Evolutionary conservation across 2,329 filamentous ascomycete genomes (phyloP), one percentile per base, ranked within the genome.

Genomic region (Fusarium neocosmosporiellum): DNA sequence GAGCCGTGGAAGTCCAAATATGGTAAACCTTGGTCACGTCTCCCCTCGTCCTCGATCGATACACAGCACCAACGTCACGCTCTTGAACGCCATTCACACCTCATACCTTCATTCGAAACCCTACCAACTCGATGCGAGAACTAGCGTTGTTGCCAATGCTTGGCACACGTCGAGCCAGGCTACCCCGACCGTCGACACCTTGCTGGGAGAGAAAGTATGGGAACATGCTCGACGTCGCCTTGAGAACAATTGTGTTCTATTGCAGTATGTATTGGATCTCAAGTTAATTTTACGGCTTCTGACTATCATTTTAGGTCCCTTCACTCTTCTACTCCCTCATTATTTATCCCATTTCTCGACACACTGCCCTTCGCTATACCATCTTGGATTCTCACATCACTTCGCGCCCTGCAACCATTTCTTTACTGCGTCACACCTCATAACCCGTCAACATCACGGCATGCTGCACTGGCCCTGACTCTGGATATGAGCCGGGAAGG

Each of bases 171-270:
- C 94, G 20, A 88, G 90, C 33, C 93, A 93, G 74, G 85, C 88
- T 22, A 90, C 92, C 36, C 87, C 89, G 3, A 95, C 93, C 7
- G 90, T 98, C 46, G 96, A 99, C 82, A 84, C 89, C 36, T 89
- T 93, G 27, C 84, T 99, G 59, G 93, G 94, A 16, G 87, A 90
- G 60, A 90, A 94, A 80, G 95, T 95, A 4, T 99, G 96, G 96
- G 96, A 99, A 84, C 96, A 99, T 86, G 96, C 96, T 65, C 90
- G 96, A 75, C 91, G 96, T 70, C 90, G 96, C 84, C 96, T 96
- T 43, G 96, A 99, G 82, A 96, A 99, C 84, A 95, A 94, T 18
- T 98, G 95, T 80, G 93, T 99, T 71, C 87, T 98, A 59, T 84
- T 99, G 74, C 93, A 93, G 94, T 97, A 87, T 75, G 91, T 6